phyloP scores from a whole-genome alignment of 2,329 filamentous ascomycete species.

The Chaetomiaceae sp. region DNA sequence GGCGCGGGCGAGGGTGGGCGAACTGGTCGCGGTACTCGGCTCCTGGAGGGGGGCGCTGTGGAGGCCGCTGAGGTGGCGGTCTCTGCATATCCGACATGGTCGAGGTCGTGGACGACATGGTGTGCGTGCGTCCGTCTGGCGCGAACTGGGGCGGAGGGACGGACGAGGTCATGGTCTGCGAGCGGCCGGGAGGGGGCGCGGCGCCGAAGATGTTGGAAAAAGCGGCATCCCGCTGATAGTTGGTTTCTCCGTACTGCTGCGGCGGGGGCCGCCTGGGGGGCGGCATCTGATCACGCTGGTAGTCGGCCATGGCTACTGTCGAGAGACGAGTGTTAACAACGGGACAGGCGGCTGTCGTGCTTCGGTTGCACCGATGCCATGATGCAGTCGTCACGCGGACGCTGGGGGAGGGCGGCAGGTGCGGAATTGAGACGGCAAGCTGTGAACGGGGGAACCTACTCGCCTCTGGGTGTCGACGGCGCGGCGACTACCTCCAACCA shows the following conservation, averaged over 20 bases:
- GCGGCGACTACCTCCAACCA: constrained; percentile 15
- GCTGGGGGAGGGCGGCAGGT: constrained; percentile 3
- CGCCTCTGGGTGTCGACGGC: constrained; percentile 18
- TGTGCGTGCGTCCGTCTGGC: constrained; percentile 68
- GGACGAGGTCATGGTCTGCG: constrained; percentile 90
- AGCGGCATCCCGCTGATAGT: constrained; percentile 81
- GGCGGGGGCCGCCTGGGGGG: constrained; percentile 37
- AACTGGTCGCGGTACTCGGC: constrained; percentile 36
- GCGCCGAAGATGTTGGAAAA: constrained; percentile 95
- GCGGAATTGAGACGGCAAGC: constrained; percentile 24
- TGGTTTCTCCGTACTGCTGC: constrained; percentile 40
- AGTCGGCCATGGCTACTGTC: constrained; percentile 53
- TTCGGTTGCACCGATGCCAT: background rate
- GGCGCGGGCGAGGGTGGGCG: constrained; percentile 37
- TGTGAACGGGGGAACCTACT: constrained; percentile 22
- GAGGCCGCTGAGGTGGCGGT: constrained; percentile 59
- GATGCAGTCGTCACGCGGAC: constrained; percentile 9
- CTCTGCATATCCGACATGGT: constrained; percentile 59
- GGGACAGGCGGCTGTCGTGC: background rate
- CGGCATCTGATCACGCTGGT: constrained; percentile 47
- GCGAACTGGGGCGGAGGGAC: constrained; percentile 48
- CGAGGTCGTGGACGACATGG: constrained; percentile 58
- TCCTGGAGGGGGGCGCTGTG: constrained; percentile 47
- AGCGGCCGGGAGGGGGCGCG: constrained; percentile 79
- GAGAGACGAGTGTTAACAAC: constrained; percentile 16